A percentile compares a stretch with the other conserved stretches of the same genome.
Conservation (phyloP, 2,329 filamentous ascomycete species). For the Teratosphaeriaceae sp. region DNA sequence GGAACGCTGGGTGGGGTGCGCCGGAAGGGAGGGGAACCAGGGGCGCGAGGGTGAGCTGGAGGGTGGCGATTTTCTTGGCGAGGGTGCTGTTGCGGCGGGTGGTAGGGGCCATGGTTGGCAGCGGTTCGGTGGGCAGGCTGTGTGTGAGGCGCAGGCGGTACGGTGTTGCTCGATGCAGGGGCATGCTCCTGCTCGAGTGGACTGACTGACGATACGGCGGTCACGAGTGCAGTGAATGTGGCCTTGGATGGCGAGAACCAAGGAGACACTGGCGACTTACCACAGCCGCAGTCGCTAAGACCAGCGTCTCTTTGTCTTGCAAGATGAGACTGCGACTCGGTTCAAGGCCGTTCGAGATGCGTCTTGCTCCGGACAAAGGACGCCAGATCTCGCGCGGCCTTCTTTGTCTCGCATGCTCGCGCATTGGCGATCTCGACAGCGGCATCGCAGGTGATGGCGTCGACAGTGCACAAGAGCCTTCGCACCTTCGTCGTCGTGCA, state of each 20-base stretch:
- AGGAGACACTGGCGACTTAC: neutral
- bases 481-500: no score
- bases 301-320: conserved; percentile 2
- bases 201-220: no score
- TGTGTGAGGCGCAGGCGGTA: neutral
- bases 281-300: neutral
- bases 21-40: conserved; percentile 55
- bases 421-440: neutral
- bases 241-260: neutral
- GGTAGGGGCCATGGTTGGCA: conserved; percentile 22
- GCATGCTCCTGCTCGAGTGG: no score
- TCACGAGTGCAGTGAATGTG: no score
- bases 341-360: neutral
- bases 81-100: conserved; percentile 37
- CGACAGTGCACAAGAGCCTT: neutral
- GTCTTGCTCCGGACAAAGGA: conserved; percentile 1
- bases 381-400: conserved; percentile 2
- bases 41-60: conserved; percentile 59
- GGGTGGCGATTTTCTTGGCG: conserved; percentile 55
- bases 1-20: conserved; percentile 58
- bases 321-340: conserved; percentile 2
- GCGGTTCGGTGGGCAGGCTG: conserved; percentile 1
- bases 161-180: no score
- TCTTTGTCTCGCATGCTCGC: conserved; percentile 2
- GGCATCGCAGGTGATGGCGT: neutral